phyloP scores from a whole-genome alignment of 2,329 filamentous ascomycete genomes.

The Penicillium rolfsii region DNA sequence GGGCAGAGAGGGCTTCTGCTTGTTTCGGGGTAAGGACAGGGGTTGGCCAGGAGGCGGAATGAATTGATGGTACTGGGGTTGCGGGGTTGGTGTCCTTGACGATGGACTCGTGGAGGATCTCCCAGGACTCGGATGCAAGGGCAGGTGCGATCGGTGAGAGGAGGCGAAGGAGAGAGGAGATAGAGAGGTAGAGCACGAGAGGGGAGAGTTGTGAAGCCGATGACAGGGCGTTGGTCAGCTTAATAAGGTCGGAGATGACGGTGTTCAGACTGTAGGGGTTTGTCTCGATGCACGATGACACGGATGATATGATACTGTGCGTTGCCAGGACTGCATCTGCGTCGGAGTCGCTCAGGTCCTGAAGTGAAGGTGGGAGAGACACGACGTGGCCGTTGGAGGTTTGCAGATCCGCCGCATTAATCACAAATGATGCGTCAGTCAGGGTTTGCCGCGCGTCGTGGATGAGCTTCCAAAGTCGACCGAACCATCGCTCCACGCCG shows the following conservation, averaged over 20 bases:
- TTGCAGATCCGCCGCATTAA: conserved; percentile 28
- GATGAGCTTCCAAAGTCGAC: conserved; percentile 66
- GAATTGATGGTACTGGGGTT: conserved; percentile 42
- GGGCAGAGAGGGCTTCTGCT: conserved; percentile 53
- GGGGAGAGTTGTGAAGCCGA: conserved; percentile 50
- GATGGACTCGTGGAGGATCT: conserved; percentile 52
- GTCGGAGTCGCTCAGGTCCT: conserved; percentile 41
- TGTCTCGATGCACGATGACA: conserved; percentile 69
- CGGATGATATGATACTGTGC: conserved; percentile 68
- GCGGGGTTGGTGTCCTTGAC: conserved; percentile 17
- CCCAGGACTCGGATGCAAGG: conserved; percentile 81
- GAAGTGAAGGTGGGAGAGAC: conserved; percentile 33
- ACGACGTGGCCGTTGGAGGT: conserved; percentile 28
- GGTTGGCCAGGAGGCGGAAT: conserved; percentile 61
- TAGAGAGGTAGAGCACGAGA: conserved; percentile 48
- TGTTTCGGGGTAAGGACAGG: conserved; percentile 43
- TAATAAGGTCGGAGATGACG: conserved; percentile 79
- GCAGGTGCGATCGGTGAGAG: conserved; percentile 79
- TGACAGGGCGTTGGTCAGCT: conserved; percentile 70
- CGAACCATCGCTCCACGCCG: conserved; percentile 80
- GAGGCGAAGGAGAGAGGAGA: conserved; percentile 66
- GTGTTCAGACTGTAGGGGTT: conserved; percentile 81
- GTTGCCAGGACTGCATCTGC: conserved; percentile 64
- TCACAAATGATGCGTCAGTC: conserved; percentile 23
- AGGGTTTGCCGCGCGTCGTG: conserved; percentile 38